These are phyloP conservation scores for Ottelia alismoides DNA, from an alignment of 106 monocot genomes.

Conservation along the genomic window DNA sequence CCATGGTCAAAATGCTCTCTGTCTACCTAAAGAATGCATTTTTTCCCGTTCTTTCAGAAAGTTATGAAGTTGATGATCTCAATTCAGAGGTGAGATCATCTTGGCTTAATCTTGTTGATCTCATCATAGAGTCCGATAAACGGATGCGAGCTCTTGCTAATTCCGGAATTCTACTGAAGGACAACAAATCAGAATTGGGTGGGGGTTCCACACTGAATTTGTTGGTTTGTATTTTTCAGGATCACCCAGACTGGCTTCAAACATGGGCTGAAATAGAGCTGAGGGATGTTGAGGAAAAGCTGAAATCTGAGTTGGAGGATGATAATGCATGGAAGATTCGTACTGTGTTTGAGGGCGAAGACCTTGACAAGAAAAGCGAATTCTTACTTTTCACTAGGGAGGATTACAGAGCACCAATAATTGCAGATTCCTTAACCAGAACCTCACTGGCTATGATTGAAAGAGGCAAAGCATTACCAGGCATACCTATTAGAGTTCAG, in stretches of 20 bases:
- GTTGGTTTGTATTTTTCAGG: conserved; percentile 36
- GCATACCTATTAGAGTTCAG: conserved; percentile 10
- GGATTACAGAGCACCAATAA: conserved; percentile 50
- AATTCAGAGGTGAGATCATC: conserved; percentile 23
- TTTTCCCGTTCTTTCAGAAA: conserved; percentile 31
- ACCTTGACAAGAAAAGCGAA: conserved; percentile 2
- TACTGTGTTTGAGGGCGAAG: conserved; percentile 10
- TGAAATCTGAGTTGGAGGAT: conserved; percentile 37
- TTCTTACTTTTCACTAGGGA: conserved; percentile 54
- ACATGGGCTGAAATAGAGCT: conserved; percentile 65
- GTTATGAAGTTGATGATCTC: conserved; percentile 12
- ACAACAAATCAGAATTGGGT: conserved; percentile 7
- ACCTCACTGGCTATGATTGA: conserved; percentile 47
- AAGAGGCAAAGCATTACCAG: conserved; percentile 29
- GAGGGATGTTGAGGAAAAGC: conserved; percentile 31
- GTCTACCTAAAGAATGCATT: conserved; percentile 30
- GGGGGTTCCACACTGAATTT: conserved; percentile 16
- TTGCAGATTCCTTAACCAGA: conserved; percentile 49
- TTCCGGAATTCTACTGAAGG: conserved; percentile 25
- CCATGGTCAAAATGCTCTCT: conserved; percentile 51
- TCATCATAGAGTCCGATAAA: conserved; percentile 58
- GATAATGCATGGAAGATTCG: conserved; percentile 35
- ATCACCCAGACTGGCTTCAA: conserved; percentile 46
- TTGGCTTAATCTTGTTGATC: conserved; percentile 56
- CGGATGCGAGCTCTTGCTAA: conserved; percentile 35